Evolutionary conservation across 139 green algal species (phyloP).

Genomic region (Coccomyxa sp.): DNA sequence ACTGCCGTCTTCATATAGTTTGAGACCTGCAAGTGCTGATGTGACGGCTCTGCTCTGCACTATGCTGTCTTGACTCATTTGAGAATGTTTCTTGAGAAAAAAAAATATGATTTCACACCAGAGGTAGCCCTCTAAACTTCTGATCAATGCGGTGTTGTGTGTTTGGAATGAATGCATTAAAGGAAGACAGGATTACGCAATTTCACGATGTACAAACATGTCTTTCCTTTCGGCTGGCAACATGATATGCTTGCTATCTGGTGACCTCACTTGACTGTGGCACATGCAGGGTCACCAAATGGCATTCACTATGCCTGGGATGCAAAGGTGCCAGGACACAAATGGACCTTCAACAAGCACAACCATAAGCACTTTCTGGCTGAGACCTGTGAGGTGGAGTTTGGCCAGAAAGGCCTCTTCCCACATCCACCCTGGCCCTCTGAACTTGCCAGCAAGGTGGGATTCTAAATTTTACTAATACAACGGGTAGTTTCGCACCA

Average conservation of each 20-base stretch:
- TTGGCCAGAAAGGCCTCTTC: not conserved
- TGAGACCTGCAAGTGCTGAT: not conserved
- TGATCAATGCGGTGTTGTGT: not conserved
- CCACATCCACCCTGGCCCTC: not conserved
- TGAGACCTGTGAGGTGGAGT: not conserved
- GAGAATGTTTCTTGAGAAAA: too few relatives aligned
- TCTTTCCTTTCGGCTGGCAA: not conserved
- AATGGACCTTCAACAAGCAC: not conserved
- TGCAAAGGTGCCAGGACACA: not conserved
- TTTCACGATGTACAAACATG: not conserved
- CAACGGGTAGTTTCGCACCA: not conserved
- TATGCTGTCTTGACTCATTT: not conserved
- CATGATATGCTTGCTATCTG: too few relatives aligned
- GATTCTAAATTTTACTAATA: not conserved
- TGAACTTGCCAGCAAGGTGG: not conserved
- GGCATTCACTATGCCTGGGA: not conserved
- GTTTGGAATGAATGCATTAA: not conserved
- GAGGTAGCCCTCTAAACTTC: not conserved
- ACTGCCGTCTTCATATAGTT: not conserved
- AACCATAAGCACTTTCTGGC: not conserved
- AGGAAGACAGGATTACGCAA: too few relatives aligned
- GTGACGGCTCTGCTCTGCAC: too few relatives aligned
- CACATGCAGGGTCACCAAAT: not conserved
- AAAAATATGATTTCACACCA: too few relatives aligned
- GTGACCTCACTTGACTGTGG: too few relatives aligned